A percentile compares a stretch with the other conserved stretches of the same genome.
Evolutionary conservation across 2,329 filamentous ascomycete species (phyloP).

Genomic region (Fusarium palustre): DNA sequence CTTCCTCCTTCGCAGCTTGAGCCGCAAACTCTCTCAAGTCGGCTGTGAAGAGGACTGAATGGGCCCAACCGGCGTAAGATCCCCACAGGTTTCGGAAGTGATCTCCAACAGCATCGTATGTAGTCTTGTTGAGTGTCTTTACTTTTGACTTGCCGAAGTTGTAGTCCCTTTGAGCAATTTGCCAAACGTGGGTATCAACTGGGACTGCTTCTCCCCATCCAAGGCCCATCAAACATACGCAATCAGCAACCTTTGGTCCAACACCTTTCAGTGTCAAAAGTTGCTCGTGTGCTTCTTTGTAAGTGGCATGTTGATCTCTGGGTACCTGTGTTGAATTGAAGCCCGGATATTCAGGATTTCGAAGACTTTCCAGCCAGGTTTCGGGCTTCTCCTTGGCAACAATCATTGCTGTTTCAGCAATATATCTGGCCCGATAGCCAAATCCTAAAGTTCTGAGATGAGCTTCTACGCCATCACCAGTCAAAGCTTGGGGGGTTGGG

Average conservation of each 20-base stretch:
- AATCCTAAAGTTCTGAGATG: conserved; percentile 88
- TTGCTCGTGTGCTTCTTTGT: conserved; percentile 82
- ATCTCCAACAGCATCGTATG: conserved; percentile 90
- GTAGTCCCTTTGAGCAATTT: conserved; percentile 97
- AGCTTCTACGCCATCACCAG: conserved; percentile 78
- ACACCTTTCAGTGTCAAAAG: conserved; percentile 86
- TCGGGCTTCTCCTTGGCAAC: conserved; percentile 74
- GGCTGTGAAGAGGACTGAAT: conserved; percentile 95
- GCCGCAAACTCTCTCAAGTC: conserved; percentile 88
- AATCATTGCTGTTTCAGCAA: conserved; percentile 84
- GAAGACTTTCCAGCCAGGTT: conserved; percentile 81
- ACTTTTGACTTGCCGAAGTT: conserved; percentile 87
- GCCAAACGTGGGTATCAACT: conserved; percentile 98
- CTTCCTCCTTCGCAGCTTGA: conserved; percentile 53
- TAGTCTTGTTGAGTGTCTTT: conserved; percentile 87
- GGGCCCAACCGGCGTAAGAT: conserved; percentile 94
- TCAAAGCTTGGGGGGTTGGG: conserved; percentile 79
- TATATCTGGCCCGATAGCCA: conserved; percentile 93
- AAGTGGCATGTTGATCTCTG: conserved; percentile 69
- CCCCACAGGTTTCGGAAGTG: conserved; percentile 94
- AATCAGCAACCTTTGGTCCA: conserved; percentile 96
- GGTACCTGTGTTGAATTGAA: conserved; percentile 60
- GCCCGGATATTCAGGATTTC: conserved; percentile 79
- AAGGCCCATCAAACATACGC: conserved; percentile 94
- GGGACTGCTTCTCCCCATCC: conserved; percentile 97